Base-by-base conservation (phyloP, 306 rosid species). In the Clitoria ternatea region DNA sequence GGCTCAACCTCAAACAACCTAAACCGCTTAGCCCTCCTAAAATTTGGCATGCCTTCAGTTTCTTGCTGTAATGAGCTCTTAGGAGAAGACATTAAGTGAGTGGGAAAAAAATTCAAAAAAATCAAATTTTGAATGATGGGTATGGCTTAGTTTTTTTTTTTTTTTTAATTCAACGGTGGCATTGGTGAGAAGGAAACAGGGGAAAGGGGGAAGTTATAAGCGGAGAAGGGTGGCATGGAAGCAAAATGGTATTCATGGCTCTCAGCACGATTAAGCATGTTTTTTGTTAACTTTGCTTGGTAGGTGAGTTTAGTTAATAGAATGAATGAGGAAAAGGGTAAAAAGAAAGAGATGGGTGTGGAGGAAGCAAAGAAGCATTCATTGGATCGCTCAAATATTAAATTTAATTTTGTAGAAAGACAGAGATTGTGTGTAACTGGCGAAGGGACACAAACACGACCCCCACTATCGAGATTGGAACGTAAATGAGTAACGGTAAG, bases 351-450 rank as follows among this genome's bases (percentile, higher is more conserved):
- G 77, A 87, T 85, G 96, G 98, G 95, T 92, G 88, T 73, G 2
- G 54, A 80, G 52, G 84, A 89, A 87, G 98, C 90, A 89, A 89
- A 68, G 90, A 35, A 81, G 87, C 80, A 85, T 84, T 91, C 88
- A 87, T 87, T 63, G 12, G 7, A 36, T 36, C 18, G 29, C 17
- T 64, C 11, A 39, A 8, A 3, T 35, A 53, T 61, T 72, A 72
- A 48, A 63, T 48, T 15, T 2, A 23, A 7, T 48, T 57, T 62
- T 5, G 10, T 7, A 5, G 1, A 23, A 4, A 24, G 17, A 30
- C 6, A 7, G 26, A 27, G 67, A 62, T 45, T 66, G n/a, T n/a
- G n/a, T n/a, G n/a, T n/a, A n/a, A n/a, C n/a, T 26, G 75, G 64
- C 35, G 29, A 57, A 43, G 22, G 36, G 1, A 2, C 6, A 4